Base-by-base conservation (phyloP, 768 basidiomycete species). In the Tephrocybe sp. region DNA sequence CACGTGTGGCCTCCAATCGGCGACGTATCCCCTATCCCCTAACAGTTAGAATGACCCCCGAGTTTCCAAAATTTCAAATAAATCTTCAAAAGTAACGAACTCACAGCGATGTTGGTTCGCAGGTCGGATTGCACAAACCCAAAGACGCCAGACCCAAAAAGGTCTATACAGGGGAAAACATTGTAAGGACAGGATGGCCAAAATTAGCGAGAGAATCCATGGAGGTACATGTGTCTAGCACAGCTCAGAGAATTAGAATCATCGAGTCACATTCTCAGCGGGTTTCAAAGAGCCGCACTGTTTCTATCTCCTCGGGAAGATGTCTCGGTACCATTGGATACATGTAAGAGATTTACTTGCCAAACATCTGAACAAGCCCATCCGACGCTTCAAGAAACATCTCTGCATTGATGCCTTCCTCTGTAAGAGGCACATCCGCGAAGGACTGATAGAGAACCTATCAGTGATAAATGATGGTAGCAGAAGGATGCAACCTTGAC, bases 341-440 rank as follows among this genome's bases (percentile, higher is more conserved):
- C 31, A 52, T 38, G 33, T 44, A 53, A 26, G 14, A 14, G 9
- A n/a, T 2, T 45, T 10, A 51, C 79, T 51, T 55, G 85, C 87
- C 85, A 62, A 89, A 89, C 72, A 89, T 72, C 48, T 78, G 72
- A 13, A 87, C 74, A 22, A 98, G 77, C 14, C 91, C 94, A 67
- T 96, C 92, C 16, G 92, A 83, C 0, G 95, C 95, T 62, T 91
- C 86, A 40, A 93, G 74, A 73, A 98, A 98, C 11, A 77, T 67
- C 16, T 72, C 62, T 0, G 93, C 92, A 63, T 93, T 84, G 45
- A 98, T 83, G 12, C 95, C 94, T 4, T 75, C 70, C 39, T 80
- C 75, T n/a, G 81, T 82, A 58, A 89, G 73, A 13, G 83, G 79
- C 35, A 98, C 90, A 55, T 96, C 89, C 60, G 79, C 82, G 68